These are phyloP conservation scores for Litchi chinensis DNA, from an alignment of 345 rosid genomes.

Conservation along the genomic window DNA sequence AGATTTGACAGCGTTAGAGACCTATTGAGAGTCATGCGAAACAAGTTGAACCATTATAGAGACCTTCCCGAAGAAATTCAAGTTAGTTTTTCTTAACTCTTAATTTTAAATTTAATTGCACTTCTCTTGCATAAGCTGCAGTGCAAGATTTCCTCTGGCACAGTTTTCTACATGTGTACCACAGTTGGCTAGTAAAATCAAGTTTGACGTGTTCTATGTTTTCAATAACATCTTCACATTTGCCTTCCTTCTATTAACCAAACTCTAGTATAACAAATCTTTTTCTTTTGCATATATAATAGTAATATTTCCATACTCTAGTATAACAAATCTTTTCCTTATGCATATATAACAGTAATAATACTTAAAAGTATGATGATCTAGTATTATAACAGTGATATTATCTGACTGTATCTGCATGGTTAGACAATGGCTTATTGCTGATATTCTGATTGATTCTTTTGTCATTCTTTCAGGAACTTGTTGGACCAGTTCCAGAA, in stretches of 20 bases:
- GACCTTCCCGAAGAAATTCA: constrained; percentile 85
- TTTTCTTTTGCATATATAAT: too few species aligned
- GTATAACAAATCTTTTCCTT: too few species aligned
- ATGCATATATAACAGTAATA: too few species aligned
- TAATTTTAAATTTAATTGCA: neutral
- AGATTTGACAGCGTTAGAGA: constrained; percentile 78
- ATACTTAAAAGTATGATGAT: neutral
- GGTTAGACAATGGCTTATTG: neutral
- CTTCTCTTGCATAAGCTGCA: neutral
- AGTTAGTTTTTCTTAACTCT: constrained; percentile 46
- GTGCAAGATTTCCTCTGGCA: neutral
- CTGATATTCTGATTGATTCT: neutral
- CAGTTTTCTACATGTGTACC: too few species aligned
- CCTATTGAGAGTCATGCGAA: constrained; percentile 79
- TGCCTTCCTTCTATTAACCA: neutral
- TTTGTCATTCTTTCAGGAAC: constrained; percentile 50
- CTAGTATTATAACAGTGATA: neutral
- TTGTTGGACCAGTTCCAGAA: constrained; percentile 83
- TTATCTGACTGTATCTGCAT: neutral
- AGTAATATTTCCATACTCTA: too few species aligned
- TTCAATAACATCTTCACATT: neutral
- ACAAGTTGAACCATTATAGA: constrained; percentile 85
- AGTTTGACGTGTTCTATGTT: too few species aligned
- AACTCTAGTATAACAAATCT: neutral
- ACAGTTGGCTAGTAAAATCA: too few species aligned